Conservation (phyloP, 345 rosid genomes). For the Arabis hirsuta region DNA sequence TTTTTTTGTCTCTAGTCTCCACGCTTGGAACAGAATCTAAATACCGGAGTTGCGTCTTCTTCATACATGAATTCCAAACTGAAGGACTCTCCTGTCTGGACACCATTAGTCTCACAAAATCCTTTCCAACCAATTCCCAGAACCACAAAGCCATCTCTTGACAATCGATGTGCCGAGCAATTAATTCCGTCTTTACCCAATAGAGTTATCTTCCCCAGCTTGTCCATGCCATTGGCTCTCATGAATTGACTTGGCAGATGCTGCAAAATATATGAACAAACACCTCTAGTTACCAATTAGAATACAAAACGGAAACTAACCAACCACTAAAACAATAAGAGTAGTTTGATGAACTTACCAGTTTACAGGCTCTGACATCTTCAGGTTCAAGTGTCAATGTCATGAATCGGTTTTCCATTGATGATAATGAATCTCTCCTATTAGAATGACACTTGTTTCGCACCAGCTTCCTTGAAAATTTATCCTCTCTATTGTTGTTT, state of each 20-base stretch:
- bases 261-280: neutral
- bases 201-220: conserved; percentile 5
- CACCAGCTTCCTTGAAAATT: too few relatives aligned
- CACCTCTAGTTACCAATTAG: neutral
- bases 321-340: neutral
- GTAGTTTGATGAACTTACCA: neutral
- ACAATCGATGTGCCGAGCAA: neutral
- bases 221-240: conserved; percentile 7
- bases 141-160: neutral
- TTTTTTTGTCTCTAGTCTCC: neutral
- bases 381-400: neutral
- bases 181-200: neutral
- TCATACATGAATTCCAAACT: neutral
- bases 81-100: neutral
- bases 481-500: neutral
- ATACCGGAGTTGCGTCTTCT: neutral
- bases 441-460: too few relatives aligned
- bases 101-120: conserved; percentile 17
- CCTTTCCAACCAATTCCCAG: conserved; percentile 7
- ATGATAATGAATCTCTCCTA: neutral
- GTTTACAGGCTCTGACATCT: too few relatives aligned
- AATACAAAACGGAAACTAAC: neutral
- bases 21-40: neutral
- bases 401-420: neutral
- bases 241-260: conserved; percentile 13